Conservation (phyloP, 345 rosid species). For the Rhodamnia argentea region DNA sequence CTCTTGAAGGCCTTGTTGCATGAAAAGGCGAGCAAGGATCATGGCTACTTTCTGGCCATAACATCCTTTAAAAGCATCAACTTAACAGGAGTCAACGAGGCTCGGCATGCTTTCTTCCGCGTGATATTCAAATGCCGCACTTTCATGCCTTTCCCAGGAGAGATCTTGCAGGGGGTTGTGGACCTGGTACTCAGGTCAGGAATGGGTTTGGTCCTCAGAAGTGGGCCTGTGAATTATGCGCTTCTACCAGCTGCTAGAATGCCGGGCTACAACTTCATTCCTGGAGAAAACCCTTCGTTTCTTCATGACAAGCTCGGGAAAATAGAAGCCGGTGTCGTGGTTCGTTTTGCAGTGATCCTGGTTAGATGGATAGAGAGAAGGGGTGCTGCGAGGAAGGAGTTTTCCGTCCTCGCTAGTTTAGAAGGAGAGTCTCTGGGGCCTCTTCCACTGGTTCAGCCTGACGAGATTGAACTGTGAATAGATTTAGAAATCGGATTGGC, state of each 20-base stretch:
- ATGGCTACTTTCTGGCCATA: conserved; percentile 57
- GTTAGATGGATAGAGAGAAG: conserved; percentile 68
- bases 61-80: conserved; percentile 50
- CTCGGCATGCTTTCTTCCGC: conserved; percentile 60
- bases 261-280: conserved; percentile 49
- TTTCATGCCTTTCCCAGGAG: conserved; percentile 72
- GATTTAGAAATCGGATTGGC: not conserved
- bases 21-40: conserved; percentile 66
- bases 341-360: conserved; percentile 58
- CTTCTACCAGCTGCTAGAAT: conserved; percentile 47
- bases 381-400: not conserved
- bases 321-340: conserved; percentile 36
- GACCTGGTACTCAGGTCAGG: conserved; percentile 74
- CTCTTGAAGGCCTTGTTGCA: not conserved
- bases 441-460: not conserved
- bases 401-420: not conserved
- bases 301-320: conserved; percentile 44
- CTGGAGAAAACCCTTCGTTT: conserved; percentile 62
- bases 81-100: conserved; percentile 58
- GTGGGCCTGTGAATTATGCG: conserved; percentile 53
- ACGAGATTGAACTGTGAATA: not conserved
- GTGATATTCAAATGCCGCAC: conserved; percentile 57
- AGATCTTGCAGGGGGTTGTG: conserved; percentile 53
- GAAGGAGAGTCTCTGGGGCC: not conserved
- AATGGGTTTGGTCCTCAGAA: conserved; percentile 39